Conservation (phyloP, 2,329 filamentous ascomycete genomes). For the Colletotrichum lini region DNA sequence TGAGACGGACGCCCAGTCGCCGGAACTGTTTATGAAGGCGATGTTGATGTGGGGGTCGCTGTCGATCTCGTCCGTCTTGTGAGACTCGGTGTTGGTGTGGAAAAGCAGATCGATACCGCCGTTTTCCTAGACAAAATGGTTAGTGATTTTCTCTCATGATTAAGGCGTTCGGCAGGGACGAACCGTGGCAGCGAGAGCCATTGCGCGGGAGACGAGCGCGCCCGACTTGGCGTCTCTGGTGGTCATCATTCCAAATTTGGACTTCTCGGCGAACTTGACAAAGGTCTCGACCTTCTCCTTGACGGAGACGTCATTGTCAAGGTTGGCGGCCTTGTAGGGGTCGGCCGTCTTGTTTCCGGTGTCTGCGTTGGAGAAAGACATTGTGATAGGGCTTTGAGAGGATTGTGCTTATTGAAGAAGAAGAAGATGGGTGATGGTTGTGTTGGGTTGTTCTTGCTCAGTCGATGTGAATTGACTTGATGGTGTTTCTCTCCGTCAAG, state of each 20-base stretch:
- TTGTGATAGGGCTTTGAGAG: background rate
- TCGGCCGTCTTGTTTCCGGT: conserved; percentile 77
- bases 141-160: background rate
- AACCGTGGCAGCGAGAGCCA: conserved; percentile 87
- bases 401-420: background rate
- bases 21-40: conserved; percentile 80
- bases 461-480: background rate
- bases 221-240: conserved; percentile 77
- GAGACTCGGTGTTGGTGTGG: conserved; percentile 91
- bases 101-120: conserved; percentile 88
- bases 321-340: conserved; percentile 83
- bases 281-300: conserved; percentile 85
- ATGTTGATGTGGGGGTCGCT: conserved; percentile 84
- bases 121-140: conserved; percentile 70
- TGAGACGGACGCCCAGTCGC: conserved; percentile 91
- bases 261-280: conserved; percentile 76
- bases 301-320: conserved; percentile 73
- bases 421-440: background rate
- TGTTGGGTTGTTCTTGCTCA: background rate
- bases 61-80: conserved; percentile 87
- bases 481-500: background rate
- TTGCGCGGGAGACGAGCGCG: conserved; percentile 83
- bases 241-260: conserved; percentile 93
- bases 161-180: background rate
- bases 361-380: conserved; percentile 69